These are phyloP conservation scores for Corchorus capsularis DNA, from an alignment of 345 rosid genomes.

Conservation along the genomic window DNA sequence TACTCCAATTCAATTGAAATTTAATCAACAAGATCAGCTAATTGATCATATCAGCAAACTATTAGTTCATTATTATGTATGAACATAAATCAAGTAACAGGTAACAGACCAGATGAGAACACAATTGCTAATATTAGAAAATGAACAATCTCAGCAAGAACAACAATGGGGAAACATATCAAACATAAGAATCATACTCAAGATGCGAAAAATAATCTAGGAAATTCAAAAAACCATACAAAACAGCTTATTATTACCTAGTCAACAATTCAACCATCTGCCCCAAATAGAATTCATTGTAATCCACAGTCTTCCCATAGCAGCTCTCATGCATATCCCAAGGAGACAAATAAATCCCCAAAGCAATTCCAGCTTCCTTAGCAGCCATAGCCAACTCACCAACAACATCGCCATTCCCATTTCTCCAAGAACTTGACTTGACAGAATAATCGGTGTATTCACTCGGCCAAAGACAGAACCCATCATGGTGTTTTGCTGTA, in stretches of 20 bases:
- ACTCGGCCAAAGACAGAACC: slow-evolving; percentile 93
- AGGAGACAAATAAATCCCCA: slow-evolving; percentile 84
- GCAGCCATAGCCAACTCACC: slow-evolving; percentile 70
- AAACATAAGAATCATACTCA: not conserved
- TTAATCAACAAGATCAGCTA: too few relatives aligned
- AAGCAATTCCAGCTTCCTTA: slow-evolving; percentile 49
- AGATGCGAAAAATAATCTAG: not conserved
- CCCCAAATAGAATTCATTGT: slow-evolving; percentile 82
- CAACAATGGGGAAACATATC: not conserved
- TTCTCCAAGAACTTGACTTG: slow-evolving; percentile 61
- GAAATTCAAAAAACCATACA: not conserved
- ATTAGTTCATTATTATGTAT: too few relatives aligned
- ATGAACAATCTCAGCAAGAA: not conserved
- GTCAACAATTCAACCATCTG: slow-evolving; percentile 88
- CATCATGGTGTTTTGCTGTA: slow-evolving; percentile 94
- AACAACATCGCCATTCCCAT: slow-evolving; percentile 73
- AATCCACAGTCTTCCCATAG: slow-evolving; percentile 80
- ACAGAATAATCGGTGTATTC: slow-evolving; percentile 78
- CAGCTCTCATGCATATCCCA: slow-evolving; percentile 85
- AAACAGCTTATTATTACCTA: slow-evolving; percentile 43
- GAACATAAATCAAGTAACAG: too few relatives aligned
- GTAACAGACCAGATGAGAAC: too few relatives aligned
- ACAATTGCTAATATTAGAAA: not conserved
- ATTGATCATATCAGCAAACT: too few relatives aligned
- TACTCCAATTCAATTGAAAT: too few relatives aligned